Conservation (phyloP, 2,329 filamentous ascomycete genomes). For the Nemania sp. region DNA sequence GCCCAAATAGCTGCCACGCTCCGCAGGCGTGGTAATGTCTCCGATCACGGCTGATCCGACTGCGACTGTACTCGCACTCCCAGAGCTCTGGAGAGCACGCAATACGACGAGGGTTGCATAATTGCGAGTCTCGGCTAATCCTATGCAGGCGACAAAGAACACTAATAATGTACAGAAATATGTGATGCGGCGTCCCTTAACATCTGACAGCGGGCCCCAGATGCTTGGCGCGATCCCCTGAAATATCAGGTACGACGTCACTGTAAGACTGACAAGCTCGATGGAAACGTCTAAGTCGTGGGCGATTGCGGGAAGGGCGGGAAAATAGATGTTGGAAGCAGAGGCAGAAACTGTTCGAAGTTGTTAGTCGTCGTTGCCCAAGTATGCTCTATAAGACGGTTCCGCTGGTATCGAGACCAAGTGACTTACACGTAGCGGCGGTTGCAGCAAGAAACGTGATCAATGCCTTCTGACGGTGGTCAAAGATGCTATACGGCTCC, state of each 20-base stretch:
- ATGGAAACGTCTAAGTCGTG: constrained; percentile 46
- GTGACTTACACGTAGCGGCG: constrained; percentile 52
- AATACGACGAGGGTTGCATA: constrained; percentile 53
- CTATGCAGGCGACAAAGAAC: constrained; percentile 51
- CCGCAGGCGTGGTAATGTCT: constrained; percentile 59
- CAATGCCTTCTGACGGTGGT: constrained; percentile 50
- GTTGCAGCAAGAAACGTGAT: constrained; percentile 52
- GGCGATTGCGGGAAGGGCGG: constrained; percentile 50
- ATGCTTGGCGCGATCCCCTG: constrained; percentile 58
- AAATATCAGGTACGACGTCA: constrained; percentile 55
- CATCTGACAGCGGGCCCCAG: constrained; percentile 53
- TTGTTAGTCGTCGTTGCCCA: background rate
- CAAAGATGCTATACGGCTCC: constrained; percentile 54
- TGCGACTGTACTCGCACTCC: constrained; percentile 59
- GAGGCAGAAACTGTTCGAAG: constrained; percentile 45
- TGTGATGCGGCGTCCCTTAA: constrained; percentile 50
- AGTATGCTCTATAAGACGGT: background rate
- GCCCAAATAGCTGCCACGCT: constrained; percentile 59
- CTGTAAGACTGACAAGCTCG: constrained; percentile 47
- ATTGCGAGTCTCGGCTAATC: constrained; percentile 48
- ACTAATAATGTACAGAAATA: constrained; percentile 53
- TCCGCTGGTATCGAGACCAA: background rate
- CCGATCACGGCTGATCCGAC: constrained; percentile 57
- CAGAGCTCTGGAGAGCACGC: constrained; percentile 55
- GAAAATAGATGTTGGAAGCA: constrained; percentile 53